A percentile compares a stretch with the other conserved stretches of the same genome.
These are phyloP conservation scores for Amesomyces nigricolor DNA, from an alignment of 2,329 filamentous ascomycete species.

Conservation along the genomic window DNA sequence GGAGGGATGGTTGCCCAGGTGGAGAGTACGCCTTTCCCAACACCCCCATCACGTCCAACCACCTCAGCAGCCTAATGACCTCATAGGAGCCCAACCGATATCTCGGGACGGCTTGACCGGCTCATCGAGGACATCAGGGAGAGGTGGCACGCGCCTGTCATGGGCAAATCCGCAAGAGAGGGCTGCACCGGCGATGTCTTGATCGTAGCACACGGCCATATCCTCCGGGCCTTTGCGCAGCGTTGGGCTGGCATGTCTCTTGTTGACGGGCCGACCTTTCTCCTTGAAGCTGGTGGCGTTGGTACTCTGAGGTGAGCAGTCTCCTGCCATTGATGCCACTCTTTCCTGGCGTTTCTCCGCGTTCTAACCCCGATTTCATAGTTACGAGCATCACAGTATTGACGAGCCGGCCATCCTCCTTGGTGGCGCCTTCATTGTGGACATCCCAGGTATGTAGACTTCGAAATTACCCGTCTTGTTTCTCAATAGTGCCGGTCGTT, in stretches of 20 bases:
- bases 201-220: conserved; percentile 85
- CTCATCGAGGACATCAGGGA: conserved; percentile 70
- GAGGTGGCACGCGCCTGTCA: conserved; percentile 57
- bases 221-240: conserved; percentile 80
- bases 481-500: neutral
- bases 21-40: conserved; percentile 59
- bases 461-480: neutral
- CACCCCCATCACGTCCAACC: no score
- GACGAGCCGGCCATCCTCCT: conserved; percentile 75
- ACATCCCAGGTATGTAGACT: conserved; percentile 25
- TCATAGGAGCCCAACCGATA: conserved; percentile 60
- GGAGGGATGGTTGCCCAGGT: conserved; percentile 79
- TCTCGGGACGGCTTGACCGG: conserved; percentile 66
- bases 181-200: conserved; percentile 55
- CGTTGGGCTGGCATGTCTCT: conserved; percentile 73
- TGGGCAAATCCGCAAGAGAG: conserved; percentile 45
- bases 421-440: conserved; percentile 62
- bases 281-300: conserved; percentile 85
- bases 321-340: neutral
- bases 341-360: conserved; percentile 10
- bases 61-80: neutral
- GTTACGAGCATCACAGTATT: conserved; percentile 75
- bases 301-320: conserved; percentile 62
- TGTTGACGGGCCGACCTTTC: conserved; percentile 67
- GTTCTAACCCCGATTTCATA: conserved; percentile 27